Evolutionary conservation across 2,329 filamentous ascomycete species (phyloP).

Genomic region (Dendryphion nanum): DNA sequence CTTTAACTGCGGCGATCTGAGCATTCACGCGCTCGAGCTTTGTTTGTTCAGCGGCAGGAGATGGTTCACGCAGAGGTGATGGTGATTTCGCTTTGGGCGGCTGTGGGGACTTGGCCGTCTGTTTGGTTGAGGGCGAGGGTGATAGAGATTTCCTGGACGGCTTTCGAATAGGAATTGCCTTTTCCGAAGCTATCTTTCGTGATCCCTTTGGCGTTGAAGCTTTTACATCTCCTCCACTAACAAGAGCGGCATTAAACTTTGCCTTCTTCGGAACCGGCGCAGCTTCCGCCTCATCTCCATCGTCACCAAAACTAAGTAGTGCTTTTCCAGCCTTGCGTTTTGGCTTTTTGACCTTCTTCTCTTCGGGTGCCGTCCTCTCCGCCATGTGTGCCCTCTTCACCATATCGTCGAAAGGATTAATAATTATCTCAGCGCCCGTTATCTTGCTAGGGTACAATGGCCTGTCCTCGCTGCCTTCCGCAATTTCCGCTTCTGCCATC

Average conservation of each 20-base stretch:
- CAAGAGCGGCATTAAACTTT: constrained; percentile 76
- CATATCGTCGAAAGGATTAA: constrained; percentile 84
- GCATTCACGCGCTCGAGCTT: constrained; percentile 70
- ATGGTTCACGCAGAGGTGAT: constrained; percentile 38
- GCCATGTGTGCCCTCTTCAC: constrained; percentile 63
- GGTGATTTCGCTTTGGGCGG: constrained; percentile 14
- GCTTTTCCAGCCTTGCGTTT: constrained; percentile 76
- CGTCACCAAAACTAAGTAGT: constrained; percentile 73
- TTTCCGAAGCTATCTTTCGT: constrained; percentile 13
- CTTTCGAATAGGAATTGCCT: constrained; percentile 34
- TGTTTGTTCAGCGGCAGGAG: constrained; percentile 40
- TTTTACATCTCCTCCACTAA: constrained; percentile 48
- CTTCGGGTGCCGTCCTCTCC: constrained; percentile 46
- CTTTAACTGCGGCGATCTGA: constrained; percentile 76
- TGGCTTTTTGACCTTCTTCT: constrained; percentile 48
- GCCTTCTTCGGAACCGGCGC: constrained; percentile 67
- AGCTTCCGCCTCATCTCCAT: constrained; percentile 54
- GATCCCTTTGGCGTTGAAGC: constrained; percentile 18
- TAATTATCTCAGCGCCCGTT: constrained; percentile 68
- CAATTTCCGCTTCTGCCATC: constrained; percentile 84
- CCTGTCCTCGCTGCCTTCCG: constrained; percentile 72
- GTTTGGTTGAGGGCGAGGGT: constrained; percentile 22
- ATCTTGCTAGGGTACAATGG: constrained; percentile 85
- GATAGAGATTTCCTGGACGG: constrained; percentile 23
- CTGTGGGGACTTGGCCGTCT: constrained; percentile 13